Evolutionary conservation across 441 rosid genomes (phyloP).

Genomic region (Oxalis stricta): DNA sequence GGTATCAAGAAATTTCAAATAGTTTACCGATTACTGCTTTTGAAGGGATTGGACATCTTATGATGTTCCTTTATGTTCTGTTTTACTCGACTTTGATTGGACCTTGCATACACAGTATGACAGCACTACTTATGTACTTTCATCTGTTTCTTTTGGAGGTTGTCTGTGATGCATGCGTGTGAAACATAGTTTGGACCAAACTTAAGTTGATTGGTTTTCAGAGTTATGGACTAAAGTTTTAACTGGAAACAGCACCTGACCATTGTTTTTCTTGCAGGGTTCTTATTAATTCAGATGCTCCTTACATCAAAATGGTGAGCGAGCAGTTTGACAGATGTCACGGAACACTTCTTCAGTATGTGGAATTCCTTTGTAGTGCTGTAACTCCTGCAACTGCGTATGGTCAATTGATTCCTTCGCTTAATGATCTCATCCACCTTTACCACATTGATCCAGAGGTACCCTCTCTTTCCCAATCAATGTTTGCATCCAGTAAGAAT

Average conservation of each 20-base stretch:
- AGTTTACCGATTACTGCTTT: background rate
- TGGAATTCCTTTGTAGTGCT: slow-evolving; percentile 89
- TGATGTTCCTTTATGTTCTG: background rate
- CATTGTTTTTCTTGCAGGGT: slow-evolving; percentile 45
- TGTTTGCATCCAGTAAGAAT: background rate
- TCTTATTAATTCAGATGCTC: slow-evolving; percentile 85
- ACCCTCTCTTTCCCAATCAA: slow-evolving; percentile 14
- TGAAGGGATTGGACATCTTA: too few relatives aligned
- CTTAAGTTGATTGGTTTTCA: too few relatives aligned
- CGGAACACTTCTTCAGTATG: slow-evolving; percentile 98
- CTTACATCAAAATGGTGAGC: slow-evolving; percentile 98
- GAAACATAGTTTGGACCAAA: too few relatives aligned
- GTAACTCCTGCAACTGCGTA: slow-evolving; percentile 70
- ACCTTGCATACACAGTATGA: too few relatives aligned
- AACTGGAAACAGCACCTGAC: background rate
- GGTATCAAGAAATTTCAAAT: background rate
- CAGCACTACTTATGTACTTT: too few relatives aligned
- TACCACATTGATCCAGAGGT: slow-evolving; percentile 99
- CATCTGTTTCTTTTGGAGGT: too few relatives aligned
- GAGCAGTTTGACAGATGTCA: slow-evolving; percentile 99
- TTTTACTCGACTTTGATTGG: background rate
- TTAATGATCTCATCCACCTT: slow-evolving; percentile 75
- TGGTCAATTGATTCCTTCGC: slow-evolving; percentile 78
- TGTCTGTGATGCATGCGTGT: too few relatives aligned
- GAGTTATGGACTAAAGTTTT: too few relatives aligned